Evolutionary conservation across 345 rosid species (phyloP).

Genomic region (Limnanthes douglasii): DNA sequence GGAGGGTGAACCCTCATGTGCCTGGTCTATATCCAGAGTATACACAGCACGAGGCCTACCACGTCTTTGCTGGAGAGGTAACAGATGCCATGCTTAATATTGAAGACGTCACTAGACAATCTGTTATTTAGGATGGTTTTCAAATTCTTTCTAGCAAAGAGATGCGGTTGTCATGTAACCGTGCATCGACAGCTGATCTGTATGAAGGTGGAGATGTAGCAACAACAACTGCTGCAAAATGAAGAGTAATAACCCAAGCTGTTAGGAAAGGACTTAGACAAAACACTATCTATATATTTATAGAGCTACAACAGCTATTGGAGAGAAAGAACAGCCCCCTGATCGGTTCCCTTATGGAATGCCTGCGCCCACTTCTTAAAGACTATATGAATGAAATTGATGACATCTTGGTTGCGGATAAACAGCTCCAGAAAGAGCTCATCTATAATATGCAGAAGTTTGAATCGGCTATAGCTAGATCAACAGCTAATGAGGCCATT

Average conservation of each 20-base stretch:
- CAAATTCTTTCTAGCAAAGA: slow-evolving; percentile 82
- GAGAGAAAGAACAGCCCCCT: slow-evolving; percentile 92
- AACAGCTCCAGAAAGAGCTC: slow-evolving; percentile 92
- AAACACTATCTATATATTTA: slow-evolving; percentile 88
- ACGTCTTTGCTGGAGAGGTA: no score
- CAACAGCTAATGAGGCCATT: slow-evolving; percentile 33
- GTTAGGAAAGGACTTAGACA: slow-evolving; percentile 80
- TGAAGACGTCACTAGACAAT: no score
- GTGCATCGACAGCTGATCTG: slow-evolving; percentile 44
- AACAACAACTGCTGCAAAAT: slow-evolving; percentile 45
- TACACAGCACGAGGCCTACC: no score
- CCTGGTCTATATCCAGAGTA: no score
- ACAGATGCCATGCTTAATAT: no score
- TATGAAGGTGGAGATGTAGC: slow-evolving; percentile 27
- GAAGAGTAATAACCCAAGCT: slow-evolving; percentile 80
- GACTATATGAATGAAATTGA: slow-evolving; percentile 93
- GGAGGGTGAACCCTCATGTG: no score
- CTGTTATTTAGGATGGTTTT: slow-evolving; percentile 94
- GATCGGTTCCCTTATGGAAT: slow-evolving; percentile 86
- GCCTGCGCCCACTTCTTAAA: slow-evolving; percentile 71
- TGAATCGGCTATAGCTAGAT: slow-evolving; percentile 51
- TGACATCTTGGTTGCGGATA: slow-evolving; percentile 81
- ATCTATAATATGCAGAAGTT: slow-evolving; percentile 80
- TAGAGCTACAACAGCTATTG: slow-evolving; percentile 74
- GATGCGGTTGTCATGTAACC: slow-evolving; percentile 40